Evolutionary conservation across 495 filamentous ascomycete genomes (phyloP).

Genomic region (Elasticomyces elasticus): DNA sequence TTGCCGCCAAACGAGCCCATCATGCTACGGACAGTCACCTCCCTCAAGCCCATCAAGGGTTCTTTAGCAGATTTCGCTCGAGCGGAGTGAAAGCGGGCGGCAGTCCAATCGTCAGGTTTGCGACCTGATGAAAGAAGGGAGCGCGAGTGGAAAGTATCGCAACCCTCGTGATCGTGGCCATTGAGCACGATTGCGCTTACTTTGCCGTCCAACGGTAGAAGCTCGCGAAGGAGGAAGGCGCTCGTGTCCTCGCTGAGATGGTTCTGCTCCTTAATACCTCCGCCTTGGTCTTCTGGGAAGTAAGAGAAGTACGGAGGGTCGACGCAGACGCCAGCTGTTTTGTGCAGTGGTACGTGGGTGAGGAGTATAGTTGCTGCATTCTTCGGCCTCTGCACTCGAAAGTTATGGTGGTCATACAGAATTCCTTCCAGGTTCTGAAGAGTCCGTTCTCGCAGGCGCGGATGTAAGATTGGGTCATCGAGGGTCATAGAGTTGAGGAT

Average conservation of each 20-base stretch:
- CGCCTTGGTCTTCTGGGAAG: conserved; percentile 44
- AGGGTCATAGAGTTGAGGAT: conserved; percentile 87
- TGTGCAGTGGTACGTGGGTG: conserved; percentile 87
- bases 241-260: conserved; percentile 63
- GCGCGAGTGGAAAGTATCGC: conserved; percentile 74
- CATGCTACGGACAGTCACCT: conserved; percentile 95
- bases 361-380: conserved; percentile 60
- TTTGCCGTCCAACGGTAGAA: conserved; percentile 41
- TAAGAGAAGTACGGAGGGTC: conserved; percentile 75
- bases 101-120: too few relatives aligned
- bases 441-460: conserved; percentile 54
- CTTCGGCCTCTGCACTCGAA: too few relatives aligned
- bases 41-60: conserved; percentile 51
- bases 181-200: conserved; percentile 72
- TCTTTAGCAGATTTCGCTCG: not conserved
- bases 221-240: conserved; percentile 62
- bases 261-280: conserved; percentile 82
- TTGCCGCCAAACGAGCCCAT: conserved; percentile 92
- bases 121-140: not conserved
- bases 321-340: conserved; percentile 68
- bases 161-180: conserved; percentile 91
- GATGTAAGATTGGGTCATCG: conserved; percentile 63
- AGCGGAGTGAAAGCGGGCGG: conserved; percentile 4
- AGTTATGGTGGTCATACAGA: too few relatives aligned
- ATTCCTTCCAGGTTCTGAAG: conserved; percentile 74